Conservation (phyloP, 73 alveolate genomes). For the Tetrahymena thermophila region DNA sequence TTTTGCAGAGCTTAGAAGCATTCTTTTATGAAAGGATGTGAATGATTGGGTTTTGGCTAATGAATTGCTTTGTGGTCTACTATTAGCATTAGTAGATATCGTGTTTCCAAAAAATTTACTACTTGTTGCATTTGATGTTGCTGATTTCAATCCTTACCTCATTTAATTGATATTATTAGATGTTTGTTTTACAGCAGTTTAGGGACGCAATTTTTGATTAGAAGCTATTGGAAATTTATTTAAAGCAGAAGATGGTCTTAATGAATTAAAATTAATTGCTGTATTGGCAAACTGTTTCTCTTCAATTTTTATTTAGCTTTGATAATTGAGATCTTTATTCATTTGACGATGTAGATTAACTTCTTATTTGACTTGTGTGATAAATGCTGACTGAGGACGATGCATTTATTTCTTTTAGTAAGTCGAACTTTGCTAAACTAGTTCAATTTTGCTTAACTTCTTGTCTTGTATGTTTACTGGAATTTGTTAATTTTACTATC, state of each 20-base stretch:
- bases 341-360: not conserved
- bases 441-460: not conserved
- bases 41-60: not conserved
- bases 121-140: not conserved
- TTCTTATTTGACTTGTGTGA: not conserved
- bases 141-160: not conserved
- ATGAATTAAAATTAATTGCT: not conserved
- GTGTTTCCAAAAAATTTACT: not conserved
- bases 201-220: not conserved
- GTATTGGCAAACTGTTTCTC: not conserved
- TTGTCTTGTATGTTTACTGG: not conserved
- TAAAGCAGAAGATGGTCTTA: not conserved
- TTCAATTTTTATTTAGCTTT: not conserved
- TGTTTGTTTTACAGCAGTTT: not conserved
- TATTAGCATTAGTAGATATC: not conserved
- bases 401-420: not conserved
- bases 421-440: not conserved
- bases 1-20: not conserved
- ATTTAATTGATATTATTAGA: not conserved
- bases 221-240: not conserved
- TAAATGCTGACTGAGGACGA: not conserved
- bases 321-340: not conserved
- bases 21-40: not conserved
- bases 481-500: not conserved
- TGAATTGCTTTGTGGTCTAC: not conserved